Evolutionary conservation across 2,329 filamentous ascomycete genomes (phyloP).

Genomic region (Cucurbitaria berberidis): DNA sequence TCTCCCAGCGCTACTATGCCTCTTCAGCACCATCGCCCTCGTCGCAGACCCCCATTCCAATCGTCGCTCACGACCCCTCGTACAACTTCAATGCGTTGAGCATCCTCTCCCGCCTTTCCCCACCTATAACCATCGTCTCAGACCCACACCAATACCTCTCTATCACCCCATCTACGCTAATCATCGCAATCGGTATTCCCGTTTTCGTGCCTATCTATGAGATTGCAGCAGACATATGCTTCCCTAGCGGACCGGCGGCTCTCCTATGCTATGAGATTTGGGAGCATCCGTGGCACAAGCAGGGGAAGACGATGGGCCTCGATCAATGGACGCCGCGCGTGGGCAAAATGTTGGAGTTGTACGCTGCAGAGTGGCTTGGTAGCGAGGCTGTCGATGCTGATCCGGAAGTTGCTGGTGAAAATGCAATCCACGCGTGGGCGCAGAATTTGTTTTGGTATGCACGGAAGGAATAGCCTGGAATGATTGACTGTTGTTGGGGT

Average conservation of each 20-base stretch:
- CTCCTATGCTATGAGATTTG: conserved; percentile 1
- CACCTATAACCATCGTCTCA: conserved; percentile 7
- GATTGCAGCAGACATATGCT: conserved; percentile 9
- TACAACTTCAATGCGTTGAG: neutral
- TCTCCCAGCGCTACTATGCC: neutral
- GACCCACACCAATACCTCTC: conserved; percentile 11
- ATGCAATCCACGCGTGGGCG: neutral
- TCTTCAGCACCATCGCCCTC: neutral
- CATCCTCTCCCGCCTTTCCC: conserved; percentile 1
- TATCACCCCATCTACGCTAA: conserved; percentile 8
- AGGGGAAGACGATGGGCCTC: neutral
- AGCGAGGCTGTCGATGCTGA: neutral
- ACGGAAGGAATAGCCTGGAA: neutral
- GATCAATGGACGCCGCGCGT: conserved; percentile 4
- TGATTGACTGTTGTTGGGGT: too few species aligned
- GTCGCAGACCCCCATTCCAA: neutral
- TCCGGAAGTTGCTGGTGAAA: neutral
- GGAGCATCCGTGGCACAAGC: neutral
- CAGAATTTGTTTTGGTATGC: neutral
- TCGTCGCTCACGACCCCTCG: conserved; percentile 1
- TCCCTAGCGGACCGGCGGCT: conserved; percentile 8
- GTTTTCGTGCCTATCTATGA: neutral
- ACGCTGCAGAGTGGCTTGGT: neutral
- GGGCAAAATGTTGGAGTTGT: conserved; percentile 4
- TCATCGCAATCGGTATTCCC: neutral